Conservation (phyloP, 2,329 filamentous ascomycete genomes). For the Sporothrix globosa region DNA sequence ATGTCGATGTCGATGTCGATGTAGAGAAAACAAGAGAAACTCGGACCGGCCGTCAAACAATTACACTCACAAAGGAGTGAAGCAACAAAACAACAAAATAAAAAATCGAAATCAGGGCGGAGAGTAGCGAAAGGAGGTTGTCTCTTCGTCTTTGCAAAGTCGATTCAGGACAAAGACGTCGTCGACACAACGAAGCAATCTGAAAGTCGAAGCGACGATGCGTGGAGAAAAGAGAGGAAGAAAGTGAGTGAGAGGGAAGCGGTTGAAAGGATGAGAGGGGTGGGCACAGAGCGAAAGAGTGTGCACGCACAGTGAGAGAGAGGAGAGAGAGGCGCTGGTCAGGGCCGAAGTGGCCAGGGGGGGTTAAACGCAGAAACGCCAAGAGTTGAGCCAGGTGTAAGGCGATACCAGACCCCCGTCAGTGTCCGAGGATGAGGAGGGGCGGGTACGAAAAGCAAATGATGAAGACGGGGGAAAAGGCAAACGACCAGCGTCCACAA, state of each 20-base stretch:
- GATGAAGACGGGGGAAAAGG: background rate
- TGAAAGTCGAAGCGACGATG: conserved; percentile 22
- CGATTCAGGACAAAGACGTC: conserved; percentile 1
- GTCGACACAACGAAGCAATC: conserved; percentile 20
- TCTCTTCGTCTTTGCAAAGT: conserved; percentile 8
- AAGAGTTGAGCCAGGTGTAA: conserved; percentile 20
- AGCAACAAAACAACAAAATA: background rate
- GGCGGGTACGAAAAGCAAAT: background rate
- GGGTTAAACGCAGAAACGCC: conserved; percentile 23
- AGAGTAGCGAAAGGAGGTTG: background rate
- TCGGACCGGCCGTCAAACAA: conserved; percentile 39
- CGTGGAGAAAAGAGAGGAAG: background rate
- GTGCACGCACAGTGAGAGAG: background rate
- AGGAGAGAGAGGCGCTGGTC: background rate
- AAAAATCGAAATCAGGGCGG: background rate
- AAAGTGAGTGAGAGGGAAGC: background rate
- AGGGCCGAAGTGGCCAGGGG: background rate
- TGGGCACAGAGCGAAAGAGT: background rate
- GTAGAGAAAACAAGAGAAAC: conserved; percentile 28
- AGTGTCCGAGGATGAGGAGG: conserved; percentile 1
- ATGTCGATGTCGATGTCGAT: conserved; percentile 34
- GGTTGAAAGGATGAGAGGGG: conserved; percentile 1
- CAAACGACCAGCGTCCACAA: conserved; percentile 19
- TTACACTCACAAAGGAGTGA: conserved; percentile 16
- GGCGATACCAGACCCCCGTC: conserved; percentile 4